Evolutionary conservation across 202 grass and related monocot species (phyloP), one percentile per base, ranked within the genome.

Genomic region (Saccharum hybrid): DNA sequence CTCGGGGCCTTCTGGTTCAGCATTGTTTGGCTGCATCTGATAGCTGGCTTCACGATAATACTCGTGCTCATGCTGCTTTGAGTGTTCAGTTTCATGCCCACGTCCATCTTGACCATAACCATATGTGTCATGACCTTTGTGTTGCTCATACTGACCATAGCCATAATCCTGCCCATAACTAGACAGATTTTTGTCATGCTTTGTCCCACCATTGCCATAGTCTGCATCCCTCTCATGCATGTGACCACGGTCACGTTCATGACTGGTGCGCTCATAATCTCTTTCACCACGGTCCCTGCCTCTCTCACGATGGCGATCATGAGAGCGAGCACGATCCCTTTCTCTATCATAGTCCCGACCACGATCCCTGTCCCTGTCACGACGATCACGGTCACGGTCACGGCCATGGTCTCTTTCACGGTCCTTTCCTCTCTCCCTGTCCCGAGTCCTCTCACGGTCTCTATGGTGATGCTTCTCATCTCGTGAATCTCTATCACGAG

Each of bases 1-100:
- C 71, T 97, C 94, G 28, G 82, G 90, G 41, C 85, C 85, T 71
- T 94, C 94, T 82, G 81, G 72, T 82, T 82, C 91, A 66, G 71
- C 85, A 76, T 84, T 84, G 72, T 78, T 88, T 34, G 63, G 68
- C 57, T 89, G 84, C 68, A 19, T 64, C 38, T 92, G 84, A 89
- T 90, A 84, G 68, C 81, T 68, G 1, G 42, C 11, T 66, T 79
- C 76, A 52, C 68, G 74, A 64, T 90, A 88, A 34, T 89, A 90
- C 63, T 88, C 89, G 10, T 67, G 73, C 28, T 91, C 91, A 77
- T 85, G 88, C 59, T 61, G 36, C 82, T 77, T 90, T 19, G 81
- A 71, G 34, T 33, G 84, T 61, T 93, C 88, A 59, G 43, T 43
- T 34, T 90, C 91, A 85, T 85, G 77, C 3, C 73, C 81, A 41